Percentiles rank a stretch among this genome's conserved stretches.
phyloP scores from a whole-genome alignment of 495 filamentous ascomycete genomes.

The Haplographium delicatum region DNA sequence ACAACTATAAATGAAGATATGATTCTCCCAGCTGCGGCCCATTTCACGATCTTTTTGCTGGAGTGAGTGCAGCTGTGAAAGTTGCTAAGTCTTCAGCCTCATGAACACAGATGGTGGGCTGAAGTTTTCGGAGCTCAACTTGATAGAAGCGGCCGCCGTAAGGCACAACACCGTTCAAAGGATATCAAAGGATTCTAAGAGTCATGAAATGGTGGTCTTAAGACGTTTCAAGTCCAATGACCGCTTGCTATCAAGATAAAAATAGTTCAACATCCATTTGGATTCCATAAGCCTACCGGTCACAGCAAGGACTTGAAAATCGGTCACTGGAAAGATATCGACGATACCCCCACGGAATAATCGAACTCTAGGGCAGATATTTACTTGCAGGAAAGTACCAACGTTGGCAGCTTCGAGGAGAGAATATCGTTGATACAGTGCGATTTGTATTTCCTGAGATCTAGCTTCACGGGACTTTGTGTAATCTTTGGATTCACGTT shows the following conservation, averaged over 20 bases:
- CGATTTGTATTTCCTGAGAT: conserved; percentile 8
- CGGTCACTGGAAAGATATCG: conserved; percentile 56
- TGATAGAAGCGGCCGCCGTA: conserved; percentile 51
- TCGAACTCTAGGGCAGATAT: conserved; percentile 48
- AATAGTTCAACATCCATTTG: conserved; percentile 49
- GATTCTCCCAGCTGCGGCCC: conserved; percentile 55
- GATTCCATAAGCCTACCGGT: conserved; percentile 44
- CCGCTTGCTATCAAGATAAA: conserved; percentile 48
- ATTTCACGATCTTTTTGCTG: conserved; percentile 44
- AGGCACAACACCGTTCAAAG: conserved; percentile 62
- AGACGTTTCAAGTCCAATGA: conserved; percentile 42
- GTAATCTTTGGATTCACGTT: background rate
- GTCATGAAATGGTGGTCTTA: conserved; percentile 31
- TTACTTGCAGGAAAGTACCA: conserved; percentile 39
- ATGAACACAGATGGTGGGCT: conserved; percentile 34
- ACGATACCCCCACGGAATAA: conserved; percentile 43
- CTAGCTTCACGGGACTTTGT: conserved; percentile 23
- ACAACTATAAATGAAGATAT: conserved; percentile 59
- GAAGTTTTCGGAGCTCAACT: conserved; percentile 53
- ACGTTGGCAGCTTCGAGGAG: conserved; percentile 35
- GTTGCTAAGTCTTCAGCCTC: conserved; percentile 49
- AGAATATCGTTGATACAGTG: conserved; percentile 41
- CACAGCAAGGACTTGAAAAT: conserved; percentile 60
- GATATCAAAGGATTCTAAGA: conserved; percentile 52
- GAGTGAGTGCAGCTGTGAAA: conserved; percentile 44